Evolutionary conservation across 495 filamentous ascomycete species (phyloP).

Genomic region (Annulohypoxylon bovei): DNA sequence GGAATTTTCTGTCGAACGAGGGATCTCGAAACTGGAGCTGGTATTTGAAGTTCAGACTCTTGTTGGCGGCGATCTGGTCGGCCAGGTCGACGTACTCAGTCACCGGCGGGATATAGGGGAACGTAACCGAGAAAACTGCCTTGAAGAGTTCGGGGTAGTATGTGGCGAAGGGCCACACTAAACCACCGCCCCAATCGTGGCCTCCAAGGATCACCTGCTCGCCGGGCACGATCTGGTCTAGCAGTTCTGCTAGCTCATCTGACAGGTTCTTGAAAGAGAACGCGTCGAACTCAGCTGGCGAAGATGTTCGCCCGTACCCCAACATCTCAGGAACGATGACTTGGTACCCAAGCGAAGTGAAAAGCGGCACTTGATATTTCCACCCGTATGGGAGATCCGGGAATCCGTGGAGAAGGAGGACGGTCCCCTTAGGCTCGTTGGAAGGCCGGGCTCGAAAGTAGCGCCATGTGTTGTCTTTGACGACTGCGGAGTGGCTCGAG

Average conservation of each 20-base stretch:
- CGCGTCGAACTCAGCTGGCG: constrained; percentile 58
- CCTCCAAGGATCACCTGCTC: constrained; percentile 68
- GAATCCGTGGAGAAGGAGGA: constrained; percentile 69
- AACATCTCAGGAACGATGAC: constrained; percentile 80
- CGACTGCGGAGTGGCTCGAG: constrained; percentile 15
- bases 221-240: constrained; percentile 41
- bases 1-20: constrained; percentile 4
- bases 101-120: neutral
- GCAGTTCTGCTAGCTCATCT: constrained; percentile 68
- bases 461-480: constrained; percentile 59
- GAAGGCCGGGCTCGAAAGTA: constrained; percentile 72
- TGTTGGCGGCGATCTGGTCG: constrained; percentile 11
- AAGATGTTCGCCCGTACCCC: constrained; percentile 79
- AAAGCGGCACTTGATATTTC: constrained; percentile 81
- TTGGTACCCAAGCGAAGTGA: constrained; percentile 70
- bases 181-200: constrained; percentile 79
- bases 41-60: constrained; percentile 12
- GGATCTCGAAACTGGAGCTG: constrained; percentile 13
- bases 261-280: constrained; percentile 75
- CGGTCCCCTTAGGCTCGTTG: constrained; percentile 62
- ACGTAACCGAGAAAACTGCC: constrained; percentile 46
- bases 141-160: constrained; percentile 74
- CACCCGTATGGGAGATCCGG: constrained; percentile 74
- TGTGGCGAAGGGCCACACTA: constrained; percentile 70
- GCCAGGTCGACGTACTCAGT: constrained; percentile 23